Evolutionary conservation across 805 yeast species (phyloP), one percentile per base, ranked within the genome.

Genomic region (Candida xyloterini): DNA sequence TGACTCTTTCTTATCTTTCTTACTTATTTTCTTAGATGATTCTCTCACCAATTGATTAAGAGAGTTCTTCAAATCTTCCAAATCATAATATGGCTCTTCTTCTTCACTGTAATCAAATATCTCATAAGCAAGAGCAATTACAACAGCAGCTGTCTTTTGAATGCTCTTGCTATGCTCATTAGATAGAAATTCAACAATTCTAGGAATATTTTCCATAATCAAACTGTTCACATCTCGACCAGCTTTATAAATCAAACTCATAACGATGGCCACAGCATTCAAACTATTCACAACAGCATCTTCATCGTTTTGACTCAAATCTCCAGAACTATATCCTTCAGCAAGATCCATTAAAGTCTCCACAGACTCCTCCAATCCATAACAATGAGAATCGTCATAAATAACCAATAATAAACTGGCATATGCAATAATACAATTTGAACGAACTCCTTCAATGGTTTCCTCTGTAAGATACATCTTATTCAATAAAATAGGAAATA

Each of bases 1-100:
- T 18, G 76, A 66, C 27, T 74, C 78, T 43, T 72, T 73, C 55
- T 78, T 81, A 45, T 79, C 85, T 52, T 75, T 78, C 49, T 82
- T 82, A 20, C 81, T 73, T 3, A 79, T 55, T 37, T 70, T 75
- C 42, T 79, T 79, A 5, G 80, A 66, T 0, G 84, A 74, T 15
- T 74, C 70, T 30, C 68, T 71, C 1, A 75, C 62, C 30, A 80
- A 62, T 25, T 68, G 60, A 18, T 65, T 63, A 22, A 76, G 56
- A 3, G 65, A 64, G 15, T 59, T 52, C 22, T 65, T 56, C 8
- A 79, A 51, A 18, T 71, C 73, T 34, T 71, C 78, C 23, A 69
- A 71, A 46, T 79, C 81, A 38, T 67, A 63, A 55, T 74, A 78
- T 2, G 84, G 84, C 1, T 69, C 59, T 1, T 42, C 42, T 9